Evolutionary conservation across 345 rosid species (phyloP).

Genomic region (Arabis alpina): DNA sequence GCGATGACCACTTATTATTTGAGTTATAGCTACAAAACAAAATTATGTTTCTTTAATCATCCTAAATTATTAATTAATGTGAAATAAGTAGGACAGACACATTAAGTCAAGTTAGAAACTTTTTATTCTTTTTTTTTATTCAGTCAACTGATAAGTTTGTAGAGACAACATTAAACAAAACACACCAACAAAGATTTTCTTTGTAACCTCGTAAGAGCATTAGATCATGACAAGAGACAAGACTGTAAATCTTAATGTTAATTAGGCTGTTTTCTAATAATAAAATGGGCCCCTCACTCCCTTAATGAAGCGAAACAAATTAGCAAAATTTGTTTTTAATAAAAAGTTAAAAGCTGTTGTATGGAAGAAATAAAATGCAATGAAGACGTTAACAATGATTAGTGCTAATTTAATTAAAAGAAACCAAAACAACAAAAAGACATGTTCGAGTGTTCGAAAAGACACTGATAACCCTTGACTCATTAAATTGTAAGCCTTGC

Average conservation of each 20-base stretch:
- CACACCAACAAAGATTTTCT: conserved; percentile 44
- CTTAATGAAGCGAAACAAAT: conserved; percentile 33
- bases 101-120: conserved; percentile 32
- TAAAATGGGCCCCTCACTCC: conserved; percentile 33
- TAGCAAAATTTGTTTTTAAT: conserved; percentile 5
- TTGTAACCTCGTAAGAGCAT: conserved; percentile 48
- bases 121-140: conserved; percentile 32
- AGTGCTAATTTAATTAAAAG: conserved; percentile 19
- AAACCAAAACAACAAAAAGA: conserved; percentile 27
- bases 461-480: conserved; percentile 40
- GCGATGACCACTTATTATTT: conserved; percentile 8
- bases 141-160: conserved; percentile 26
- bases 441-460: conserved; percentile 32
- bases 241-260: conserved; percentile 36
- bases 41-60: conserved; percentile 15
- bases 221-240: conserved; percentile 45
- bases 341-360: conserved; percentile 7
- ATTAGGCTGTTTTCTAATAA: conserved; percentile 28
- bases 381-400: conserved; percentile 39
- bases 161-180: conserved; percentile 44
- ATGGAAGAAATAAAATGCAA: background rate
- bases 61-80: conserved; percentile 12
- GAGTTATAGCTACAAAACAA: background rate
- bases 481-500: conserved; percentile 26
- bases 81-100: conserved; percentile 31